Base-by-base conservation (phyloP, 1,284 basidiomycete genomes). In the Ustilago trichophora region DNA sequence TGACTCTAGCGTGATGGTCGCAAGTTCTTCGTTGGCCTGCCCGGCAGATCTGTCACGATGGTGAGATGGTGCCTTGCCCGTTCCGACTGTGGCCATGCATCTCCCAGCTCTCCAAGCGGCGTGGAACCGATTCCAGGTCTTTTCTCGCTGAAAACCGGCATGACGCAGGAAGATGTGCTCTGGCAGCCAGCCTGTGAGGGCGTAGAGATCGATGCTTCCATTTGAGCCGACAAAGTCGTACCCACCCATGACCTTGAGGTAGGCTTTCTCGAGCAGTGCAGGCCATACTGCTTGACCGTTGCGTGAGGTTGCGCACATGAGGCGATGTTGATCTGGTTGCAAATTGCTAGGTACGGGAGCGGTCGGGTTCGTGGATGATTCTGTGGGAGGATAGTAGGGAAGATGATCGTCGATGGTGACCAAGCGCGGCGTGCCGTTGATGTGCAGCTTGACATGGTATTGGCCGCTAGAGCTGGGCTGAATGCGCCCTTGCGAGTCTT, bases 141-240 rank as follows among this genome's bases (percentile, higher is more conserved):
- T 89, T 80, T 97, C 93, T 19, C 89, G 86, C 76, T 91, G 90
- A 73, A 96, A 94, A 0, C 83, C 83, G 1, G 88, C 79, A 31
- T 89, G 87, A 63, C 85, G 85, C 33, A 91, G 82, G 34, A 88
- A 86, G 6, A 93, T 81, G 68, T 90, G 87, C 72, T 98, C 94
- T 0, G 94, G 94, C 60, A 98, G 90, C 95, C 95, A 98, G 1
- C 92, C 91, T 2, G 89, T 88, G 22, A 97, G 83, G 2, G 87
- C 85, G 32, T 92, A 87, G 16, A 95, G 81, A 78, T 95, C 93
- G 26, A 89, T 87, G 38, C 88, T 87, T 25, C 92, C 91, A 72
- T 92, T 91, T 88, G 93, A 95, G 71, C 92, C 93, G 35, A 87
- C 87, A 77, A 93, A 94, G 74, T 92, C 89, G 74, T 95, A 96